Evolutionary conservation across 495 filamentous ascomycete species (phyloP).

Genomic region (Penicillium daleae): DNA sequence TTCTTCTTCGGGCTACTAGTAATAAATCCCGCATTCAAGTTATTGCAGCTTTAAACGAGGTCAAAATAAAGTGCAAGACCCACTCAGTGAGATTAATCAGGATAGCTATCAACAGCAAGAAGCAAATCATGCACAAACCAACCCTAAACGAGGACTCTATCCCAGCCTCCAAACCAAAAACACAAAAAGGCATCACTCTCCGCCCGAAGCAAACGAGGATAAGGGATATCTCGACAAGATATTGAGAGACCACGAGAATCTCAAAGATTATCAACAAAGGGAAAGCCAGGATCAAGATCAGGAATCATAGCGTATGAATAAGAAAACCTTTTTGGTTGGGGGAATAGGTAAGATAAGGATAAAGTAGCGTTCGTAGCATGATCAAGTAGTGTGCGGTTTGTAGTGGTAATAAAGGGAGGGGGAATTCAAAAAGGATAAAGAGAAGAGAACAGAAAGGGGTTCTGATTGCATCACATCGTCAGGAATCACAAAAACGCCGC

Average conservation of each 20-base stretch:
- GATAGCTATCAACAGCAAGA: neutral
- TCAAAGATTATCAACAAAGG: neutral
- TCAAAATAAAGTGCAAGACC: no score
- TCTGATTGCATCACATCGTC: conserved; percentile 34
- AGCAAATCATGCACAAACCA: neutral
- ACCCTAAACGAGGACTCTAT: neutral
- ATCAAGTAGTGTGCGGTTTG: neutral
- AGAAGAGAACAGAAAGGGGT: neutral
- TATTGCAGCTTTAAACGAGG: neutral
- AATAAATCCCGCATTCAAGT: neutral
- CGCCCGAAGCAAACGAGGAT: neutral
- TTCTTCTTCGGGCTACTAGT: neutral
- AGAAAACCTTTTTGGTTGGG: neutral
- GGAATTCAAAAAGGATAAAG: neutral
- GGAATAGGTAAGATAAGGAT: neutral
- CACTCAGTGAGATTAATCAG: no score
- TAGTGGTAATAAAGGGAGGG: neutral
- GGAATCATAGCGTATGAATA: neutral
- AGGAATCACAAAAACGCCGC: conserved; percentile 32
- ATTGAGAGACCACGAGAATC: neutral
- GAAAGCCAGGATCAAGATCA: neutral
- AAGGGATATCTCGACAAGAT: neutral
- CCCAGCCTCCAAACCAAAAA: neutral
- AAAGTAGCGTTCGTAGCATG: neutral
- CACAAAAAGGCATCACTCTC: neutral